A percentile compares a stretch with the other conserved stretches of the same genome.
These are phyloP conservation scores for Podospora australis DNA, from an alignment of 495 filamentous ascomycete species.

Conservation along the genomic window DNA sequence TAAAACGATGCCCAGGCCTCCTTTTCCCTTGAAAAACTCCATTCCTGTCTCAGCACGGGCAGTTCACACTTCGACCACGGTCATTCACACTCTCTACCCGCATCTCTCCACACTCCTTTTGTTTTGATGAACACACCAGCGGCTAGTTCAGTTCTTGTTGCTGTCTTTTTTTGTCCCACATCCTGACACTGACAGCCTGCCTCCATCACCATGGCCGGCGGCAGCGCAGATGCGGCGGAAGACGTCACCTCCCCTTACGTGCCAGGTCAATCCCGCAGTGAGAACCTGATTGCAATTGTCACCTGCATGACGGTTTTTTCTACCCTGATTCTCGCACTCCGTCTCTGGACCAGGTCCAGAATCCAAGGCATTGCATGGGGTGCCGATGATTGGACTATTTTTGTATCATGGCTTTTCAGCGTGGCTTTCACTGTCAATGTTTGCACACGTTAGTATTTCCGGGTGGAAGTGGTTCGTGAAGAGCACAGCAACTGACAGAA, in stretches of 20 bases:
- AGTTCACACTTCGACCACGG: too few relatives aligned
- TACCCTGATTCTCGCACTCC: not conserved
- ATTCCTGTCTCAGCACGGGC: too few relatives aligned
- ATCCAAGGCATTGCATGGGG: not conserved
- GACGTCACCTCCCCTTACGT: not conserved
- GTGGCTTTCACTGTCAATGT: constrained; percentile 1
- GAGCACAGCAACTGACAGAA: too few relatives aligned
- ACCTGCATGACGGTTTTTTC: not conserved
- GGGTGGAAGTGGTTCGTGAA: too few relatives aligned
- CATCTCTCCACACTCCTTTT: not conserved
- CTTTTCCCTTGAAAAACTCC: too few relatives aligned
- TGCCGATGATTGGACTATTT: constrained; percentile 1
- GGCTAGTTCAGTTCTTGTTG: too few relatives aligned
- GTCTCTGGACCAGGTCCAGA: not conserved
- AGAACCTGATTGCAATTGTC: constrained; percentile 2
- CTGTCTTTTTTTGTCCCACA: too few relatives aligned
- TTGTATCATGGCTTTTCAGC: constrained; percentile 1
- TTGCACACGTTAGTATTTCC: constrained; percentile 2
- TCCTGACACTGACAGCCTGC: not conserved
- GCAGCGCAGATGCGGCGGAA: not conserved
- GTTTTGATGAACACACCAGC: too few relatives aligned
- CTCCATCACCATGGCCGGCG: not conserved
- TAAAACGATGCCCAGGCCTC: too few relatives aligned
- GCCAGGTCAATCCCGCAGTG: not conserved
- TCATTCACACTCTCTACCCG: too few relatives aligned